A percentile compares a stretch with the other conserved stretches of the same genome.
These are phyloP conservation scores for Trichophyton mentagrophytes DNA, from an alignment of 2,329 filamentous ascomycete genomes.

Conservation along the genomic window DNA sequence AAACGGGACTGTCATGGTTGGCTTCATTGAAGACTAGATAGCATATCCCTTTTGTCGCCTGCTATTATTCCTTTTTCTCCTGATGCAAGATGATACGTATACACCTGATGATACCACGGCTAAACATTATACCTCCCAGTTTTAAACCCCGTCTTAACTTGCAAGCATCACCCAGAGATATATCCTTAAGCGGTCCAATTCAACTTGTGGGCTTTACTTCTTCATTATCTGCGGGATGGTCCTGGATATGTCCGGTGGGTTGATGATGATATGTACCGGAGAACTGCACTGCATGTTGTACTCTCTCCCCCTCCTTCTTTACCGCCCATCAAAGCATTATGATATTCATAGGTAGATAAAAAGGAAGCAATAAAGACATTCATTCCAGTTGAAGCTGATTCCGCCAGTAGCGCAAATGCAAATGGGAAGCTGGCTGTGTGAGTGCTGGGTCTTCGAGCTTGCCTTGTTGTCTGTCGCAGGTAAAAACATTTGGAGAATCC, in stretches of 20 bases:
- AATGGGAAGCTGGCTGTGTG: background rate
- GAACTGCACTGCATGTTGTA: background rate
- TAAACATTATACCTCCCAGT: background rate
- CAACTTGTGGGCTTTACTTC: background rate
- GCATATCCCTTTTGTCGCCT: background rate
- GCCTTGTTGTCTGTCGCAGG: background rate
- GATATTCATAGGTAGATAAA: background rate
- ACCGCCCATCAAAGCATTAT: background rate
- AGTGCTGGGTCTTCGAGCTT: background rate
- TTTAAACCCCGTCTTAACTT: background rate
- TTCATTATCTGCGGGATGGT: no score
- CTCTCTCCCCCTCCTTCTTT: background rate
- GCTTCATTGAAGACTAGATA: slow-evolving; percentile 47
- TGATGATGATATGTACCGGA: background rate
- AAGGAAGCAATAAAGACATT: background rate
- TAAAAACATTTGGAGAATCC: background rate
- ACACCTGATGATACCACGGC: background rate
- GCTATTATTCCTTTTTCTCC: background rate
- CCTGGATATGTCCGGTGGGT: no score
- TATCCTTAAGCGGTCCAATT: background rate
- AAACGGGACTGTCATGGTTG: slow-evolving; percentile 91
- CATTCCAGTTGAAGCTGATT: background rate
- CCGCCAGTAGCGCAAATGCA: background rate
- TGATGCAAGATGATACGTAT: background rate
- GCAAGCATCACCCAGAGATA: background rate